Evolutionary conservation across 805 yeast species (phyloP).

Genomic region (Myxozyma mucilagina): DNA sequence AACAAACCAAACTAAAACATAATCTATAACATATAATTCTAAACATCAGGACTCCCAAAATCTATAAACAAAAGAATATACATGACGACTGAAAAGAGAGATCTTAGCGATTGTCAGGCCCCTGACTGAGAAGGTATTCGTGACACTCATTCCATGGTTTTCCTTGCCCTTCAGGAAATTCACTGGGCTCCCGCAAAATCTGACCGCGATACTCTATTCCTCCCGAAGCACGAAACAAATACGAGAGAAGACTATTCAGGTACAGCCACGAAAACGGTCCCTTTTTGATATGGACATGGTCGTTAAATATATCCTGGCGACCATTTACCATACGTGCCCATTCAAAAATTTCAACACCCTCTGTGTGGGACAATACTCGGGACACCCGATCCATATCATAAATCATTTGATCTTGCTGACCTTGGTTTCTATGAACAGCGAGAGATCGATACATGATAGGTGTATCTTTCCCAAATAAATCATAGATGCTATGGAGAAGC

Average conservation of each 20-base stretch:
- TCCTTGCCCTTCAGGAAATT: neutral
- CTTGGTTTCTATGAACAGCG: slow-evolving; percentile 22
- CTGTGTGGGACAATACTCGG: slow-evolving; percentile 11
- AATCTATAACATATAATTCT: too few relatives aligned
- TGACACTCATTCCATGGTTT: slow-evolving; percentile 14
- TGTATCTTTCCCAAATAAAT: slow-evolving; percentile 9
- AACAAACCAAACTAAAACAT: too few relatives aligned
- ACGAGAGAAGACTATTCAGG: slow-evolving; percentile 20
- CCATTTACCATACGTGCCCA: slow-evolving; percentile 22
- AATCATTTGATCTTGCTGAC: slow-evolving; percentile 8
- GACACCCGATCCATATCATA: slow-evolving; percentile 24
- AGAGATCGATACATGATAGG: slow-evolving; percentile 23
- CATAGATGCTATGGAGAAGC: slow-evolving; percentile 9
- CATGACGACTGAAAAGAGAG: neutral
- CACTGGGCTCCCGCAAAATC: neutral
- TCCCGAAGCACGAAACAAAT: slow-evolving; percentile 27
- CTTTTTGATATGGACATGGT: slow-evolving; percentile 17
- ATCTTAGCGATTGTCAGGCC: neutral
- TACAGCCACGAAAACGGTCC: slow-evolving; percentile 20
- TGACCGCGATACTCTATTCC: slow-evolving; percentile 14
- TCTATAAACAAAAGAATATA: neutral
- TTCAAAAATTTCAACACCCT: slow-evolving; percentile 23
- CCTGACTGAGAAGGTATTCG: neutral
- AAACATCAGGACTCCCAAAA: neutral
- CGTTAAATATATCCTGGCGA: slow-evolving; percentile 11